Conservation (phyloP, 208 protist genomes). For the Leishmania guyanensis region DNA sequence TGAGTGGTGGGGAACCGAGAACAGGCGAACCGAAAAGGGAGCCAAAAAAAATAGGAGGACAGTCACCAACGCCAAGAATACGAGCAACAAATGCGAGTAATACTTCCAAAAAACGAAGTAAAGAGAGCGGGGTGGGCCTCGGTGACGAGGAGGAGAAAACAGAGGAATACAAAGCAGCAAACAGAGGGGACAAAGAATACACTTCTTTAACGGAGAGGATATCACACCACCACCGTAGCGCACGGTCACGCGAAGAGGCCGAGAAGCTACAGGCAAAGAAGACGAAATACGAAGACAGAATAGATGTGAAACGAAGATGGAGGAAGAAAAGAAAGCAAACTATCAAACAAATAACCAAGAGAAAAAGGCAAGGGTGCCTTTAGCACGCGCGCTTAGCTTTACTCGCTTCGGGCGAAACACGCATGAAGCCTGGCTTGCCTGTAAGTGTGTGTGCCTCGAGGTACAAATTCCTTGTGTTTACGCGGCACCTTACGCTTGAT, state of each 20-base stretch:
- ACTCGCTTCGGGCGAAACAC: background rate
- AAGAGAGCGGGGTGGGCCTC: background rate
- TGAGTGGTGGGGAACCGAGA: background rate
- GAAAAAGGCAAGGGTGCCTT: background rate
- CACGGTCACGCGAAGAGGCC: background rate
- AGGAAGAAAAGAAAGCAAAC: conserved; percentile 3
- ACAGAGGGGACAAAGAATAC: background rate
- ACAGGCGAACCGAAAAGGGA: background rate
- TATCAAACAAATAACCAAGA: background rate
- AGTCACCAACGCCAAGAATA: background rate
- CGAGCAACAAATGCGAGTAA: background rate
- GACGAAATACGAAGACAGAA: background rate
- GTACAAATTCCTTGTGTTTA: background rate
- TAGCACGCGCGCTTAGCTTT: background rate
- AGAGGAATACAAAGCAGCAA: background rate
- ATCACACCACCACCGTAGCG: background rate
- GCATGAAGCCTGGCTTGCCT: background rate
- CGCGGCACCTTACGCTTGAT: background rate
- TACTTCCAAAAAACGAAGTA: background rate
- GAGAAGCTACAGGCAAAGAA: background rate
- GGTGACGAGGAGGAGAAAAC: background rate
- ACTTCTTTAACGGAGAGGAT: background rate
- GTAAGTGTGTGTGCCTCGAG: background rate
- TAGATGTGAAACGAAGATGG: background rate
- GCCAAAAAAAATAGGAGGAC: background rate